phyloP scores from a whole-genome alignment of 352 stramenopile genomes.

The Globisporangium camurandrum region DNA sequence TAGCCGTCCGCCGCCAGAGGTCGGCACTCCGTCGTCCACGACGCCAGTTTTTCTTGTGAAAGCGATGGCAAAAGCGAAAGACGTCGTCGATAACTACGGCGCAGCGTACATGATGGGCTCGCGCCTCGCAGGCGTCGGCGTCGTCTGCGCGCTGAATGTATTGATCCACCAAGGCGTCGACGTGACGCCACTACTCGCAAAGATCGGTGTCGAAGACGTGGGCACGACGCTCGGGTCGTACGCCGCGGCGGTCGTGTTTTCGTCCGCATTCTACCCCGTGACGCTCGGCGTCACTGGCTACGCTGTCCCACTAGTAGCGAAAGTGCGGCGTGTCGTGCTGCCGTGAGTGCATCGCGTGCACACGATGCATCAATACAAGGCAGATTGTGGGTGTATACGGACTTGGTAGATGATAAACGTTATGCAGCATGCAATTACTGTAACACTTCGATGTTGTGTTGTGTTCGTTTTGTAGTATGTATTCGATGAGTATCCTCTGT shows the following conservation, averaged over 20 bases:
- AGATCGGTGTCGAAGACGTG: slow-evolving; percentile 60
- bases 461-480: too few relatives aligned
- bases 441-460: too few relatives aligned
- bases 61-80: slow-evolving; percentile 58
- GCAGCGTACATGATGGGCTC: slow-evolving; percentile 87
- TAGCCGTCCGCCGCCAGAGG: slow-evolving; percentile 13
- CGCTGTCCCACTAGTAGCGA: slow-evolving; percentile 61
- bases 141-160: slow-evolving; percentile 64
- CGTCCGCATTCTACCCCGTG: slow-evolving; percentile 70
- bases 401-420: too few relatives aligned
- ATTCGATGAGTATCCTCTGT: too few relatives aligned
- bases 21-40: slow-evolving; percentile 5
- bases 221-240: slow-evolving; percentile 70
- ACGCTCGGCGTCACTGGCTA: slow-evolving; percentile 73
- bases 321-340: slow-evolving; percentile 34
- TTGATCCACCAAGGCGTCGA: slow-evolving; percentile 82
- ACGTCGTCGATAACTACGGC: slow-evolving; percentile 81
- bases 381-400: too few relatives aligned
- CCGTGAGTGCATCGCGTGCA: slow-evolving; percentile 21
- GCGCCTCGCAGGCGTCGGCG: slow-evolving; percentile 63
- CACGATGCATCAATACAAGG: too few relatives aligned
- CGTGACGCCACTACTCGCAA: slow-evolving; percentile 66
- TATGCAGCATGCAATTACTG: too few relatives aligned
- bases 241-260: slow-evolving; percentile 71
- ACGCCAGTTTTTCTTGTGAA: slow-evolving; percentile 40